Base-by-base conservation (phyloP, 2,329 filamentous ascomycete species). In the Alternaria ethzedia region DNA sequence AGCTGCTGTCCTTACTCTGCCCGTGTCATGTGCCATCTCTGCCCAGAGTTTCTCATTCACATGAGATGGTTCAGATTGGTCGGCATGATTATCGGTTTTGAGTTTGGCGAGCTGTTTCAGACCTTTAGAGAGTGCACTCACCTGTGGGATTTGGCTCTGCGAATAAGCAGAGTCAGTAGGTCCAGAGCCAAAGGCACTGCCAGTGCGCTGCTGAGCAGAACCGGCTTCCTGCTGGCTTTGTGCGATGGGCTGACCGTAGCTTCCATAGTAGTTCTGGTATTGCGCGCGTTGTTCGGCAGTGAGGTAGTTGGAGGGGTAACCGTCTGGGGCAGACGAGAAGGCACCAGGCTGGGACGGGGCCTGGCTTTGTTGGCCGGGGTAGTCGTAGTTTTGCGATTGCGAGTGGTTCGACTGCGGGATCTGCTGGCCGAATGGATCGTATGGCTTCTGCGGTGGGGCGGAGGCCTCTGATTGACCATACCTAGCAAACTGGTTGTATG, bases 361-460 rank as follows among this genome's bases (percentile, higher is more conserved):
- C 68, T 90, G 90, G 63, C 84, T 82, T 52, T 82, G 79, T 21
- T 85, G 82, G 57, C 83, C 75, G 43, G 80, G 79, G 68, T 84
- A 86, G 55, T 85, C 84, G 70, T 80, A 85, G 57, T 82, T 80
- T 62, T 71, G 82, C 26, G 79, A 80, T 59, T 65, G 63, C 55
- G 63, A 59, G 23, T 65, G 59, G 66, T 71, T 82, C 28, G 79
- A 80, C 55, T 83, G 82, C 11, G 72, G 72, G 67, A 88, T 86
- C 77, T 94, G 92, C 78, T 96, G 93, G 71, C 86, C 88, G 78
- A 97, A 98, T 0, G 92, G 88, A 77, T 97, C 95, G 80, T 94
- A 94, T 3, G 91, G 88, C 84, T 98, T 97, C 80, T 93, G 91
- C 5, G 85, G 82, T 59, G 87, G 84, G 20, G 87, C 83, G 46